phyloP scores from a whole-genome alignment of 2,329 filamentous ascomycete genomes.

The Pyrenophora tritici-repentis region DNA sequence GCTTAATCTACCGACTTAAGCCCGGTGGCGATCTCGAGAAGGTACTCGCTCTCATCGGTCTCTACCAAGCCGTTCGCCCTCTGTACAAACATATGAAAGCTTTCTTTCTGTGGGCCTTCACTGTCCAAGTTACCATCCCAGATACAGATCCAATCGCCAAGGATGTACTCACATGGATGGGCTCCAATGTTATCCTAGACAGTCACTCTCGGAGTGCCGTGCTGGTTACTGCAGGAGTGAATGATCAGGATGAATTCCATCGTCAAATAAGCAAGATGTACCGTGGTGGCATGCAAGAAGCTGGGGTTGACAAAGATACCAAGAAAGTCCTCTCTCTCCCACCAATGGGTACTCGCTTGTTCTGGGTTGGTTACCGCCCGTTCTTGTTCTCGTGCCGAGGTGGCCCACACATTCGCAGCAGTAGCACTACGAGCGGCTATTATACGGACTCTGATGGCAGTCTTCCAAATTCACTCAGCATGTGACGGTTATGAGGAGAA shows the following conservation, averaged over 20 bases:
- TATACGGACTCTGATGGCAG: no score
- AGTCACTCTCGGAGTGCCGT: constrained; percentile 28
- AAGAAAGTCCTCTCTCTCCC: constrained; percentile 22
- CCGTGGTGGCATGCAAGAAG: background rate
- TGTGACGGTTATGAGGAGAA: no score
- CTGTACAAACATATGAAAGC: constrained; percentile 23
- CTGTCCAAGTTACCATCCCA: constrained; percentile 28
- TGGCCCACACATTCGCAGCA: background rate
- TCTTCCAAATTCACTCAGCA: no score
- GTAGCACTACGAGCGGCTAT: background rate
- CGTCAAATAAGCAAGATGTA: constrained; percentile 1
- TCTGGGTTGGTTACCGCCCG: constrained; percentile 39
- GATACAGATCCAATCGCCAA: constrained; percentile 31
- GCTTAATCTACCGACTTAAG: constrained; percentile 28
- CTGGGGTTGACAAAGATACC: background rate
- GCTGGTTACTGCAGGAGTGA: constrained; percentile 23
- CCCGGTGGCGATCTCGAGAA: constrained; percentile 29
- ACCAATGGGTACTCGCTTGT: constrained; percentile 29
- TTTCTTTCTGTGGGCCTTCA: constrained; percentile 24
- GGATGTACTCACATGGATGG: constrained; percentile 37
- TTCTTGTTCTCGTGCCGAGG: constrained; percentile 32
- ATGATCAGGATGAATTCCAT: constrained; percentile 10
- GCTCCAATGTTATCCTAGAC: constrained; percentile 30
- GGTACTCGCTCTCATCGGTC: constrained; percentile 28
- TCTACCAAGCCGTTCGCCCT: constrained; percentile 30